Conservation (phyloP, 225 moss, liverwort and hornwort species). For the Physcomitrellopsis africana region DNA sequence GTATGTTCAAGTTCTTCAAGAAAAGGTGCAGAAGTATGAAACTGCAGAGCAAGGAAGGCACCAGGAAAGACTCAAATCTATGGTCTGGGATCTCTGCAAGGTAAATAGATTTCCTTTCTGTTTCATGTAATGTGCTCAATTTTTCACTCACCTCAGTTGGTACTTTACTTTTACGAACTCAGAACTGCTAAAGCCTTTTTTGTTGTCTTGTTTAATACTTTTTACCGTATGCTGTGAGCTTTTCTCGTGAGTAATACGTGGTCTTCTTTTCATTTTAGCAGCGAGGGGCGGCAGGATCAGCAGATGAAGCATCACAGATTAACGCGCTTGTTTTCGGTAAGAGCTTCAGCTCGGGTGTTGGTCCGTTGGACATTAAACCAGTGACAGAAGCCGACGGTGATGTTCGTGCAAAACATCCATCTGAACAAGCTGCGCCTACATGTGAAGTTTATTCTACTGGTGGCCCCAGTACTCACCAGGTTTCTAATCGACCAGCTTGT, state of each 20-base stretch:
- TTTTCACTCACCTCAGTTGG: too few relatives aligned
- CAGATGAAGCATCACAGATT: slow-evolving; percentile 61
- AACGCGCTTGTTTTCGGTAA: slow-evolving; percentile 65
- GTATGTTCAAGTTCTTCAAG: slow-evolving; percentile 75
- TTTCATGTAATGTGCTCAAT: background rate
- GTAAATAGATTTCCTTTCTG: slow-evolving; percentile 29
- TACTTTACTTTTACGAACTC: background rate
- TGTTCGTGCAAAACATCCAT: slow-evolving; percentile 25
- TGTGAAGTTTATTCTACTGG: slow-evolving; percentile 42
- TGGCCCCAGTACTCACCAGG: slow-evolving; percentile 37
- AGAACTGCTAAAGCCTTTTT: background rate
- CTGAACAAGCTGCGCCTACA: slow-evolving; percentile 41
- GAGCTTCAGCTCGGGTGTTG: slow-evolving; percentile 50
- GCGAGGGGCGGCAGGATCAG: slow-evolving; percentile 61
- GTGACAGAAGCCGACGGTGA: slow-evolving; percentile 39
- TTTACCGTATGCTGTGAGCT: background rate
- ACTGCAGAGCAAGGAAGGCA: slow-evolving; percentile 68
- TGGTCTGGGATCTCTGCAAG: slow-evolving; percentile 86
- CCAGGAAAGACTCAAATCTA: slow-evolving; percentile 73
- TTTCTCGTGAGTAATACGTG: background rate
- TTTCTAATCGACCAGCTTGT: slow-evolving; percentile 48
- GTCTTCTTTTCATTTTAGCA: slow-evolving; percentile 23
- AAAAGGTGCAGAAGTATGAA: slow-evolving; percentile 72
- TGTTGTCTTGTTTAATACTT: background rate
- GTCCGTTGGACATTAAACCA: slow-evolving; percentile 58